Evolutionary conservation across 805 yeast genomes (phyloP).

Genomic region (Cyberlindnera amylophila): DNA sequence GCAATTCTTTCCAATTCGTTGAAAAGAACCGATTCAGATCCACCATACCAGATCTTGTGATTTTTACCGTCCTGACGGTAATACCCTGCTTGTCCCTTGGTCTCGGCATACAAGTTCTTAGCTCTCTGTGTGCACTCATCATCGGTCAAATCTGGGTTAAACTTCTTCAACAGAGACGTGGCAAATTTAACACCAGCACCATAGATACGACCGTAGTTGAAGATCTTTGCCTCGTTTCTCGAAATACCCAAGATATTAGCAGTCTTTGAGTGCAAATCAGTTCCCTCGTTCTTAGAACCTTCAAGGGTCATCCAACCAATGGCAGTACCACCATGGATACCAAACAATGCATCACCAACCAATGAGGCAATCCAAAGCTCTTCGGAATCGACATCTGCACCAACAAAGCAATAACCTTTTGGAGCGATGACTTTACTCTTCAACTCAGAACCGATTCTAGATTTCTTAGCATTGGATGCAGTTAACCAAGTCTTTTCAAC

Average conservation of each 20-base stretch:
- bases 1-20: conserved; percentile 88
- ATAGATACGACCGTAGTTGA: conserved; percentile 94
- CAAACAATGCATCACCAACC: conserved; percentile 87
- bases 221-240: conserved; percentile 89
- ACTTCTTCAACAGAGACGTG: conserved; percentile 73
- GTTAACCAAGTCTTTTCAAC: conserved; percentile 98
- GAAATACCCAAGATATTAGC: conserved; percentile 86
- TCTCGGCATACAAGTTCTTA: conserved; percentile 62
- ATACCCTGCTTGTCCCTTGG: conserved; percentile 64
- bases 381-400: conserved; percentile 98
- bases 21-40: conserved; percentile 89
- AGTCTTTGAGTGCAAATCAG: conserved; percentile 93
- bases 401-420: conserved; percentile 83
- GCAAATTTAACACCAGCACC: conserved; percentile 97
- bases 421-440: conserved; percentile 88
- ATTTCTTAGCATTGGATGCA: conserved; percentile 87
- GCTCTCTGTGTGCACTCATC: conserved; percentile 66
- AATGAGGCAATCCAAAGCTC: conserved; percentile 97
- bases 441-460: conserved; percentile 87
- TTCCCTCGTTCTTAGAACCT: conserved; percentile 86
- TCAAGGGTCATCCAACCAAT: conserved; percentile 99
- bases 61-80: conserved; percentile 25
- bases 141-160: conserved; percentile 68
- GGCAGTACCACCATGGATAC: conserved; percentile 92
- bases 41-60: conserved; percentile 69